These are phyloP conservation scores for Penicillium verrucosum DNA, from an alignment of 2,329 filamentous ascomycete species.

Conservation along the genomic window DNA sequence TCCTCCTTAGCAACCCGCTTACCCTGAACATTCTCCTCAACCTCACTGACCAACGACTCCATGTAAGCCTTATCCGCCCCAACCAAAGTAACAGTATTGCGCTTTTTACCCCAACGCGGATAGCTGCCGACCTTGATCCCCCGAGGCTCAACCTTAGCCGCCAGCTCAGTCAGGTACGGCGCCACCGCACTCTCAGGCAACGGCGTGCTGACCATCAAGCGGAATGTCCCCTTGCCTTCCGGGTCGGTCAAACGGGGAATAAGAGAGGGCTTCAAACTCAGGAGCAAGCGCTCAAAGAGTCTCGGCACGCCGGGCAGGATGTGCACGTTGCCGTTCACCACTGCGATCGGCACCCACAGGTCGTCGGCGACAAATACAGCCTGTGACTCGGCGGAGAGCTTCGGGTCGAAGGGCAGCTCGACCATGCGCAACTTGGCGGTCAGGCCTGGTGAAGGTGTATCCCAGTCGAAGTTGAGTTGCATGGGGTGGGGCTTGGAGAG, in stretches of 20 bases:
- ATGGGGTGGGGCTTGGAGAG: constrained; percentile 70
- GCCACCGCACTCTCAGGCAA: constrained; percentile 83
- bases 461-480: constrained; percentile 78
- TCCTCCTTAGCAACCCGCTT: constrained; percentile 67
- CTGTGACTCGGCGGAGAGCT: constrained; percentile 64
- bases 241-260: constrained; percentile 71
- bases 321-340: constrained; percentile 90
- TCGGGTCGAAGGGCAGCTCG: constrained; percentile 72
- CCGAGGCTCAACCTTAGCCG: constrained; percentile 65
- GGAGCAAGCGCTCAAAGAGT: constrained; percentile 75
- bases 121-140: constrained; percentile 95
- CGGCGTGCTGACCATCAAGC: constrained; percentile 83
- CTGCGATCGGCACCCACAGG: constrained; percentile 84
- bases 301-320: constrained; percentile 87
- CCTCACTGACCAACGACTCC: constrained; percentile 73
- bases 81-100: constrained; percentile 88
- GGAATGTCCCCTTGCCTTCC: constrained; percentile 73
- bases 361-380: constrained; percentile 75
- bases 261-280: constrained; percentile 69
- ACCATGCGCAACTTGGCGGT: constrained; percentile 89
- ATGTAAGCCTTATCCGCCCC: constrained; percentile 71
- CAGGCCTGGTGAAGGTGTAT: constrained; percentile 71
- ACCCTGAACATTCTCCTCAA: constrained; percentile 73
- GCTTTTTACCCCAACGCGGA: constrained; percentile 81
- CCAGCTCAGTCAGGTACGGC: constrained; percentile 75